Base-by-base conservation (phyloP, 169 alveolate species). In the Prorocentrum cordatum region DNA sequence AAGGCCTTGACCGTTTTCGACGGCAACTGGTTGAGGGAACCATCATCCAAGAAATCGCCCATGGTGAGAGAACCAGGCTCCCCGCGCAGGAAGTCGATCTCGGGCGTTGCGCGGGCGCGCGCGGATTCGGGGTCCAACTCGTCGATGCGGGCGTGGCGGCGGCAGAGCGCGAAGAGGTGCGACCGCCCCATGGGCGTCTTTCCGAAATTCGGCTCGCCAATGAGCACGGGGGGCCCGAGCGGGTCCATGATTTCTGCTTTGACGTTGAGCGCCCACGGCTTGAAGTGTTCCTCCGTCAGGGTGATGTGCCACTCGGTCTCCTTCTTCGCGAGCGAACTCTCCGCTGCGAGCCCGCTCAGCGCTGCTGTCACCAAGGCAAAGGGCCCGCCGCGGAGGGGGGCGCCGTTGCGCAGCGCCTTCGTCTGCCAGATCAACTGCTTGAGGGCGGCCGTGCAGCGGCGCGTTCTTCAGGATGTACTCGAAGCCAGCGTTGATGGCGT, bases 1-100 rank as follows among this genome's bases (percentile, higher is more conserved):
- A 75, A 26, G 12, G 86, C 58, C n/a, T 75, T 75, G n/a, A 54
- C 58, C 71, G 58, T 50, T 12, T 54, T 58, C 42, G 14, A 35
- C 29, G 24, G 5, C 18, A 36, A 33, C 5, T 26, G 27, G 64
- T 31, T 35, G 22, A 77, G 24, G 47, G 88, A 29, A n/a, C 70
- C 31, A 59, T 75, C 86, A 29, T 54, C 86, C 42, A 75, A 12
- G 45, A 58, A 58, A 32, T 75, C 62, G 24, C 73, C 86, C 86
- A 58, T 54, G 31, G 38, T 10, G 22, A 75, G 4, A 5, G 58
- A 33, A 12, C 84, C 84, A 0, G 31, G 68, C 68, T 73, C 84
- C 18, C 86, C 86, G 4, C 86, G 2, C n/a, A 75, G 32, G 20
- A 75, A 75, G 39, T 54, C 85, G 4, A 73, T 32, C 26, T 75